Base-by-base conservation (phyloP, 495 filamentous ascomycete species). In the Staphylotrichum longicolle region DNA sequence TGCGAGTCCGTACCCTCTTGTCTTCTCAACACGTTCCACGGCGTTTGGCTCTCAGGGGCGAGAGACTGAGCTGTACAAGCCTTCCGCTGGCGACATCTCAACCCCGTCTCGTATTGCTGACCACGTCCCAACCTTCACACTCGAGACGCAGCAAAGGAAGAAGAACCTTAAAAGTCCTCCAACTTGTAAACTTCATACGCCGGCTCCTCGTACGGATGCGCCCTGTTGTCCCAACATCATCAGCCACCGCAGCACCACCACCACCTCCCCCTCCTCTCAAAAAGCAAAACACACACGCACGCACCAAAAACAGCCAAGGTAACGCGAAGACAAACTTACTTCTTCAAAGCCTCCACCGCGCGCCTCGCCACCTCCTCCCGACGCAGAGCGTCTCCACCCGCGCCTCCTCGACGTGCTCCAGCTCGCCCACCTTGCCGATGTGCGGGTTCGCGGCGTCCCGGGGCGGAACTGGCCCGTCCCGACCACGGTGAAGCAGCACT, bases 141-240 rank as follows among this genome's bases (percentile, higher is more conserved):
- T 39, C 37, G 37, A 39, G 10, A 39, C 37, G 20, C 20, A 27
- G 1, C 1, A 27, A 27, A 27, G 20, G 20, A 27, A 27, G 20
- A 27, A 27, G 20, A 45, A 41, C 34, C 52, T 77, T 72, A 90
- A 63, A 90, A 82, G 76, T 88, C 81, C 73, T 93, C 88, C 67
- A 91, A 68, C 71, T 82, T 88, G 72, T 83, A 87, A 32, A 91
- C 88, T 62, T 87, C 82, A 78, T 93, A 93, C 2, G 85, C 81
- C 12, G 84, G 82, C 68, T 88, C 86, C 67, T 92, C 90, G 68
- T 93, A 93, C 32, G 89, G 90, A 82, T 93, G 89, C 30, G 85
- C 82, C 66, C 85, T 86, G 64, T 37, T 2, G 2, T 27, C 0
- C 6, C 7, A 34, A 44, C 34, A 58, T 20, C 44, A n/a, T 27